Evolutionary conservation across 768 basidiomycete genomes (phyloP).

Genomic region (Calocybe indica): DNA sequence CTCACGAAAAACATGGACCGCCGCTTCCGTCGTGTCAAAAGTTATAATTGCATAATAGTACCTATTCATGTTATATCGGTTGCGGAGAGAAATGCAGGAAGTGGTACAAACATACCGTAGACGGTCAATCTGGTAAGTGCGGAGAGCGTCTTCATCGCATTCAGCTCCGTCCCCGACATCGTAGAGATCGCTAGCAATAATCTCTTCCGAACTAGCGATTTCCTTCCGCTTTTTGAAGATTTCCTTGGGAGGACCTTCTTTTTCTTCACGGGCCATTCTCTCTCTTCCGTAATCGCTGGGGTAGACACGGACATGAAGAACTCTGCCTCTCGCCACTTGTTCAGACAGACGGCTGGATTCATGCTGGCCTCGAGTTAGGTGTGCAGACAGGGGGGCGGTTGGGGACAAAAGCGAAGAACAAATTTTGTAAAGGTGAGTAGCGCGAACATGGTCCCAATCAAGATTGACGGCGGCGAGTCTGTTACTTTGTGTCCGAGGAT

Average conservation of each 20-base stretch:
- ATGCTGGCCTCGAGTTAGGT: conserved; percentile 13
- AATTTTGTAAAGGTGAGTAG: conserved; percentile 86
- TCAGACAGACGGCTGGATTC: conserved; percentile 31
- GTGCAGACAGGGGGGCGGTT: conserved; percentile 35
- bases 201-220: conserved; percentile 38
- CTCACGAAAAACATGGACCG: conserved; percentile 76
- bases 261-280: conserved; percentile 80
- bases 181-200: conserved; percentile 60
- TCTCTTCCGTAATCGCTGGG: conserved; percentile 92
- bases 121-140: conserved; percentile 91
- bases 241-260: conserved; percentile 83
- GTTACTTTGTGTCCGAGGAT: conserved; percentile 35
- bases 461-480: conserved; percentile 91
- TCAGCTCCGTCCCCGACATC: conserved; percentile 68
- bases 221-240: conserved; percentile 58
- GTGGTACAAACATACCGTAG: conserved; percentile 54
- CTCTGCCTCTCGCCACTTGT: conserved; percentile 36
- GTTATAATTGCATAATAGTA: conserved; percentile 95
- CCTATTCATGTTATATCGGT: conserved; percentile 31
- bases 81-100: background rate
- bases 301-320: conserved; percentile 78
- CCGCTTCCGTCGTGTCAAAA: conserved; percentile 74
- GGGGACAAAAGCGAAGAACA: conserved; percentile 81
- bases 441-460: conserved; percentile 96
- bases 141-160: conserved; percentile 81